phyloP scores from a whole-genome alignment of 441 rosid genomes.

The Metrosideros polymorpha region DNA sequence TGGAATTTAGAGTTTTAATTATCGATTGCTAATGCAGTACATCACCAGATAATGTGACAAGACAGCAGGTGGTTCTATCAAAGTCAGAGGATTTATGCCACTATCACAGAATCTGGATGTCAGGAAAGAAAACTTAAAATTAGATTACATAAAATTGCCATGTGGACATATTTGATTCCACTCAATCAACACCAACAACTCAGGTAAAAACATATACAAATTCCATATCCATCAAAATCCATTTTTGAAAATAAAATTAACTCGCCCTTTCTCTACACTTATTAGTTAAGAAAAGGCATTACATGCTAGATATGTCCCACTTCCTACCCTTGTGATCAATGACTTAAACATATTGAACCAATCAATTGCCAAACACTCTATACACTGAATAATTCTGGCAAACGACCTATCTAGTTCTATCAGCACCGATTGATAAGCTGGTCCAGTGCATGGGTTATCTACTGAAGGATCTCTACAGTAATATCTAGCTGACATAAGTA shows the following conservation, averaged over 20 bases:
- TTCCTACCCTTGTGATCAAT: not conserved
- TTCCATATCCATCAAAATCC: not conserved
- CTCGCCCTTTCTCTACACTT: not conserved
- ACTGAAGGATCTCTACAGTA: not conserved
- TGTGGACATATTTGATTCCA: not conserved
- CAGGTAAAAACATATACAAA: not conserved
- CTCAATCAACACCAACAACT: not conserved
- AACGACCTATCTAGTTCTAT: not conserved
- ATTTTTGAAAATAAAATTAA: not conserved
- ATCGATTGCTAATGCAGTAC: not conserved
- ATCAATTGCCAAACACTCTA: not conserved
- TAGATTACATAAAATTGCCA: not conserved
- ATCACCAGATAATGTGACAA: not conserved
- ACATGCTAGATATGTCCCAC: not conserved
- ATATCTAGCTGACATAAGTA: not conserved
- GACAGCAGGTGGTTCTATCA: not conserved
- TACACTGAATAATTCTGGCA: not conserved
- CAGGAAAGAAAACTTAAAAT: not conserved
- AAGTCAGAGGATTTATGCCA: not conserved
- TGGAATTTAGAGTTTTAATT: not conserved
- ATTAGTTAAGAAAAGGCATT: not conserved
- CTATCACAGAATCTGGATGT: not conserved
- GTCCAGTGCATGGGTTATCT: not conserved
- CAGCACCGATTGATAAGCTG: not conserved
- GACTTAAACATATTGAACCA: not conserved